Conservation (phyloP, 257 asterid species). For the Solanum pimpinellifolium region DNA sequence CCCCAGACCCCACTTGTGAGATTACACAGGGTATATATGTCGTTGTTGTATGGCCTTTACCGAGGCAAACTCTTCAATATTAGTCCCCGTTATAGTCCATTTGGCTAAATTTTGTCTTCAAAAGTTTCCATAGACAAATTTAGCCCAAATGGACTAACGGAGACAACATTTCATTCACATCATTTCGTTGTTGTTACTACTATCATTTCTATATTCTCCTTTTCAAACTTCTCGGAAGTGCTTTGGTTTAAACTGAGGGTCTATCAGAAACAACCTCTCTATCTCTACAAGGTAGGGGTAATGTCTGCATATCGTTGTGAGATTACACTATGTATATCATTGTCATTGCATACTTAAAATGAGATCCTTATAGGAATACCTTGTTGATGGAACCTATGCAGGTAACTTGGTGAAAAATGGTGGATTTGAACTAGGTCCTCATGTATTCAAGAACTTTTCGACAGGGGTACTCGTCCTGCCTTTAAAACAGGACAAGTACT, state of each 20-base stretch:
- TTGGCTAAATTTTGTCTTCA: not conserved
- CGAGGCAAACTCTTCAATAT: not conserved
- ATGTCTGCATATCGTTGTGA: not conserved
- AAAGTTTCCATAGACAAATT: not conserved
- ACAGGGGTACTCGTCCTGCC: slow-evolving; percentile 68
- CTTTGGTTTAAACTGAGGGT: not conserved
- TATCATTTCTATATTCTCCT: not conserved
- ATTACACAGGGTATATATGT: not conserved
- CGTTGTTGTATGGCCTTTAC: not conserved
- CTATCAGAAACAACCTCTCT: not conserved
- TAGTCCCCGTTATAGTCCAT: not conserved
- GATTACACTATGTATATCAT: not conserved
- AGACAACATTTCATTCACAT: not conserved
- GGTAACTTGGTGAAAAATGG: slow-evolving; percentile 68
- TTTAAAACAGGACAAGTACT: slow-evolving; percentile 32
- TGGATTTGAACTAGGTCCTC: slow-evolving; percentile 66
- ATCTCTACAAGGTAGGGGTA: not conserved
- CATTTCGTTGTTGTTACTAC: not conserved
- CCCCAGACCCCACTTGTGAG: not conserved
- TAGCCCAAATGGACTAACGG: not conserved
- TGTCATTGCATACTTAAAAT: not conserved
- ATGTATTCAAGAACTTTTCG: slow-evolving; percentile 66
- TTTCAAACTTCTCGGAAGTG: not conserved
- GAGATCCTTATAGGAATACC: not conserved
- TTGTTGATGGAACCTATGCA: slow-evolving; percentile 3